Evolutionary conservation across 106 monocot species (phyloP).

Genomic region (Alisma plantagoaquatica): DNA sequence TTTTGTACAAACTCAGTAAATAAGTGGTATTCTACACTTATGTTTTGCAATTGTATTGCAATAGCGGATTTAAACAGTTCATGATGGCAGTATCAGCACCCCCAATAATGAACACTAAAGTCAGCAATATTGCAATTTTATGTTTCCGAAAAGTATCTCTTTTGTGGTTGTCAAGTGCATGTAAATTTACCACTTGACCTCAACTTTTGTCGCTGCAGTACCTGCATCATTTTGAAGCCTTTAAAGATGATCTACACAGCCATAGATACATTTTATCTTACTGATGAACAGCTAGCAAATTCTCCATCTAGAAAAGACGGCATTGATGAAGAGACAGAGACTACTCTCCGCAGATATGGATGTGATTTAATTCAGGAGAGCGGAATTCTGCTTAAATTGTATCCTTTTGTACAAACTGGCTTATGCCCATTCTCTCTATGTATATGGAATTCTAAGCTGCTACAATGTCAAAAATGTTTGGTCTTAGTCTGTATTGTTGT

Average conservation of each 20-base stretch:
- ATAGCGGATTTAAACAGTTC: too few species aligned
- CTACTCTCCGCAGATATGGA: conserved; percentile 68
- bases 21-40: too few species aligned
- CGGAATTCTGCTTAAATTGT: conserved; percentile 84
- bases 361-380: conserved; percentile 98
- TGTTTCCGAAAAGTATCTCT: too few species aligned
- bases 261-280: conserved; percentile 88
- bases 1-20: too few species aligned
- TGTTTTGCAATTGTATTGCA: too few species aligned
- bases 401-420: conserved; percentile 35
- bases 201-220: too few species aligned
- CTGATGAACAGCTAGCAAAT: conserved; percentile 68
- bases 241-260: conserved; percentile 89
- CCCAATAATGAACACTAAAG: too few species aligned
- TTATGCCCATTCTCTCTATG: not conserved
- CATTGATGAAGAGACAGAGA: conserved; percentile 72
- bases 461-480: not conserved
- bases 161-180: too few species aligned
- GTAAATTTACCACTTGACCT: too few species aligned
- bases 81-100: too few species aligned
- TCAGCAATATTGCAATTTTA: too few species aligned
- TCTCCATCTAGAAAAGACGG: conserved; percentile 89
- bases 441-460: not conserved
- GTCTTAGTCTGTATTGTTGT: not conserved
- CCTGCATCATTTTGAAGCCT: too few species aligned